Percentiles rank a stretch among this genome's conserved stretches.
These are phyloP conservation scores for Cucurbita ficifolia DNA, from an alignment of 306 rosid genomes.

Conservation along the genomic window DNA sequence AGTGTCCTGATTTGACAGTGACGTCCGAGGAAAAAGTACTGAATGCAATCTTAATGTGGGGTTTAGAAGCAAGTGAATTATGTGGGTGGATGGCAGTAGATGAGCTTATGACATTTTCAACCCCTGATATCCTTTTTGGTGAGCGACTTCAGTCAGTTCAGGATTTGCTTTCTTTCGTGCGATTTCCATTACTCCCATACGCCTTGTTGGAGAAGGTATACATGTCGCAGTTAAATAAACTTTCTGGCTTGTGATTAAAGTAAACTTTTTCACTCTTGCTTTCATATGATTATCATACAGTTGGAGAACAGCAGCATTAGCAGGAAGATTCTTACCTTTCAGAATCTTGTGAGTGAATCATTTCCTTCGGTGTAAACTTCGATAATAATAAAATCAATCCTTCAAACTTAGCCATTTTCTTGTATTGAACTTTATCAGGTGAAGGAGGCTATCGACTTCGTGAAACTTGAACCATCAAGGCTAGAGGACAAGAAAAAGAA, in stretches of 20 bases:
- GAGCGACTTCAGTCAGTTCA: slow-evolving; percentile 54
- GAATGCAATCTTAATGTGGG: slow-evolving; percentile 74
- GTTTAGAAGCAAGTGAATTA: slow-evolving; percentile 44
- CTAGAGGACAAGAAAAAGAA: slow-evolving; percentile 48
- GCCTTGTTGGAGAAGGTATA: slow-evolving; percentile 70
- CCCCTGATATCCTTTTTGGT: slow-evolving; percentile 53
- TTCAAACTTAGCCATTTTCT: background rate
- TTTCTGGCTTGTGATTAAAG: background rate
- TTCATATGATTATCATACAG: slow-evolving; percentile 34
- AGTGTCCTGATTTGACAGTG: slow-evolving; percentile 90
- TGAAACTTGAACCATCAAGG: slow-evolving; percentile 26
- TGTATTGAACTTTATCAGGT: slow-evolving; percentile 24
- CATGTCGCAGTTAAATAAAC: slow-evolving; percentile 1
- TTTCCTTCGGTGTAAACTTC: background rate
- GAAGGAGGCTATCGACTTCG: slow-evolving; percentile 44
- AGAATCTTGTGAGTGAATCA: slow-evolving; percentile 41
- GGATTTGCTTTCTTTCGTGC: slow-evolving; percentile 44
- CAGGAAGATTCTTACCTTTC: slow-evolving; percentile 30
- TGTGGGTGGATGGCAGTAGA: slow-evolving; percentile 69
- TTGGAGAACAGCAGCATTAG: slow-evolving; percentile 59
- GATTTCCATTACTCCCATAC: slow-evolving; percentile 50
- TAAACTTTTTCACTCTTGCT: slow-evolving; percentile 16
- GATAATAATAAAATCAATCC: background rate
- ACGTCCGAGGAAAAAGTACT: slow-evolving; percentile 93
- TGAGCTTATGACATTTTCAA: slow-evolving; percentile 43